Evolutionary conservation across 169 alveolate genomes (phyloP).

Genomic region (Toxoplasma gondii): DNA sequence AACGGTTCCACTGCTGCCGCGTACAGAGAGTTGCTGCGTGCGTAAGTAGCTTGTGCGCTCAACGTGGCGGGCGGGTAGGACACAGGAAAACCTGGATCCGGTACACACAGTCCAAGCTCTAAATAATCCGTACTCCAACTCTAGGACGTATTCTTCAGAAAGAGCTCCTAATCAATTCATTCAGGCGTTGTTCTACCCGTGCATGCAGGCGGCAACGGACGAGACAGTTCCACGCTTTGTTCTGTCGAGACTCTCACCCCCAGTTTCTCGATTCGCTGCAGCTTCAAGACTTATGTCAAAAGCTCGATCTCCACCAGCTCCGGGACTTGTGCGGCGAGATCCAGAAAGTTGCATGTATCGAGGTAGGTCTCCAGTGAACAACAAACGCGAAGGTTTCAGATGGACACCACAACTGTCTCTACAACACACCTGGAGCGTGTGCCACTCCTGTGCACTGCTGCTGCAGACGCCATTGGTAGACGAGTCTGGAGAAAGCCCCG

Average conservation of each 20-base stretch:
- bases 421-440: no score
- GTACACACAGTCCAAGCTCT: no score
- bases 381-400: neutral
- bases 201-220: conserved; percentile 24
- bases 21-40: no score
- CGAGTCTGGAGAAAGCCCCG: conserved; percentile 16
- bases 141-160: no score
- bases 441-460: neutral
- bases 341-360: neutral
- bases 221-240: neutral
- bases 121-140: no score
- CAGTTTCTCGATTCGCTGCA: neutral
- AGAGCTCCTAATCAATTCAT: no score
- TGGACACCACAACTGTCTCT: no score
- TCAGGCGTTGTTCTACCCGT: no score
- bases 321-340: neutral
- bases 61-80: no score
- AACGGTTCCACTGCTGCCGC: no score
- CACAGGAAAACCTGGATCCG: no score
- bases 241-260: neutral
- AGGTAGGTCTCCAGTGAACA: neutral
- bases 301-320: conserved; percentile 21
- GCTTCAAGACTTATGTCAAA: conserved; percentile 20
- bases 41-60: no score
- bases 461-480: neutral